Percentiles rank a stretch among this genome's conserved stretches.
phyloP scores from a whole-genome alignment of 768 basidiomycete genomes.

The Lactarius quietus region DNA sequence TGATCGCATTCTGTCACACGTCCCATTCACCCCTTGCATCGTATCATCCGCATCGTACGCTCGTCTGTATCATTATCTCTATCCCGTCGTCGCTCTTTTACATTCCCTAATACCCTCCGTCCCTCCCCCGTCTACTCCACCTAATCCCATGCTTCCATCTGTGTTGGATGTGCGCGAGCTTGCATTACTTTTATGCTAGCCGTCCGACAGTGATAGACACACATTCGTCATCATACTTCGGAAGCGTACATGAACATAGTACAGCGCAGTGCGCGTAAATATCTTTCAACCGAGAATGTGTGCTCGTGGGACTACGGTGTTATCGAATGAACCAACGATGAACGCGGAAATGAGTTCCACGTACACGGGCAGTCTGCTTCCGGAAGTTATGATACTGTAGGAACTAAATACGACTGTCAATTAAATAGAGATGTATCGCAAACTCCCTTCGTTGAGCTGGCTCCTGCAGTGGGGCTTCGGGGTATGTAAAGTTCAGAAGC shows the following conservation, averaged over 20 bases:
- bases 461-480: neutral
- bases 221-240: constrained; percentile 7
- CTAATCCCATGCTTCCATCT: constrained; percentile 14
- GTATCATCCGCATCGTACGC: constrained; percentile 10
- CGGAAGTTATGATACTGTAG: neutral
- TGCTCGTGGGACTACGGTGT: neutral
- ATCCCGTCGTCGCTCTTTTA: constrained; percentile 15
- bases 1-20: constrained; percentile 8
- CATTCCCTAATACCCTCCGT: constrained; percentile 4
- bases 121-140: neutral
- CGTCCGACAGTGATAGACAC: constrained; percentile 2
- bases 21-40: constrained; percentile 11
- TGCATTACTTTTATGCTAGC: neutral
- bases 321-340: neutral
- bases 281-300: neutral
- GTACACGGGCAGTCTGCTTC: neutral
- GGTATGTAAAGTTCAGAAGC: neutral
- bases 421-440: too few relatives aligned
- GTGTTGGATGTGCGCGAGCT: constrained; percentile 3
- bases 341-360: neutral
- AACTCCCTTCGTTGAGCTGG: neutral
- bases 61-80: constrained; percentile 21
- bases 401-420: too few relatives aligned
- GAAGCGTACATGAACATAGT: constrained; percentile 8
- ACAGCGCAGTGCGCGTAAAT: constrained; percentile 3